Evolutionary conservation across 257 asterid genomes (phyloP).

Genomic region (Dorcoceras hygrometricum): DNA sequence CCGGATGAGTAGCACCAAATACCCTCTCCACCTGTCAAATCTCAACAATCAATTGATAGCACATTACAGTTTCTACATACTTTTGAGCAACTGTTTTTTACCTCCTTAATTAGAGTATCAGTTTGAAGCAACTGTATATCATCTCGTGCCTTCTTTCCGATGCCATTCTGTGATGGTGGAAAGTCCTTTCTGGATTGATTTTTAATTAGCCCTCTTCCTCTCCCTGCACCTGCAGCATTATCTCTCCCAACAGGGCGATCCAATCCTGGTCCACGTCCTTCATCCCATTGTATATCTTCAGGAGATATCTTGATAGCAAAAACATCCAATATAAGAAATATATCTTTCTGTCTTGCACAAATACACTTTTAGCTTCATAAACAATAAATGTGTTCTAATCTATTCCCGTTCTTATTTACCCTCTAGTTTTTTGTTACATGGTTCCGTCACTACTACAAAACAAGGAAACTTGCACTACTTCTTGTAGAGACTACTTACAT

Average conservation of each 20-base stretch:
- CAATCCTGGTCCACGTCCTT: conserved; percentile 43
- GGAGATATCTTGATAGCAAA: conserved; percentile 48
- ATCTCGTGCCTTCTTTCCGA: conserved; percentile 48
- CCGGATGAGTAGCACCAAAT: conserved; percentile 45
- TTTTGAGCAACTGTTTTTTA: conserved; percentile 14
- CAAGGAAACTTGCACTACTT: background rate
- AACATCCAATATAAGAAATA: conserved; percentile 6
- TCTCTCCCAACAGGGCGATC: conserved; percentile 37
- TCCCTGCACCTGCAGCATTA: conserved; percentile 46
- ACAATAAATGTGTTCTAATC: background rate
- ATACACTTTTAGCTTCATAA: background rate
- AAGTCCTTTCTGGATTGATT: conserved; percentile 44
- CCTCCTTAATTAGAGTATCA: conserved; percentile 64
- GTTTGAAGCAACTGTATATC: conserved; percentile 65
- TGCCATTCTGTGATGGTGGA: conserved; percentile 51
- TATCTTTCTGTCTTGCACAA: background rate
- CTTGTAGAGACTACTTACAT: background rate
- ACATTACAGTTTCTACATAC: background rate
- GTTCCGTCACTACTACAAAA: conserved; percentile 2
- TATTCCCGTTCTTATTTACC: background rate
- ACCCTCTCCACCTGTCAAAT: conserved; percentile 65
- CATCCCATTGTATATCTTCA: conserved; percentile 70
- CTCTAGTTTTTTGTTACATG: conserved; percentile 6
- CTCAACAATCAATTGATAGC: conserved; percentile 15
- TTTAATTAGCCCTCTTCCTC: conserved; percentile 54